These are phyloP conservation scores for Sordariomycetes sp. DNA, from an alignment of 2,329 filamentous ascomycete genomes.

Conservation along the genomic window DNA sequence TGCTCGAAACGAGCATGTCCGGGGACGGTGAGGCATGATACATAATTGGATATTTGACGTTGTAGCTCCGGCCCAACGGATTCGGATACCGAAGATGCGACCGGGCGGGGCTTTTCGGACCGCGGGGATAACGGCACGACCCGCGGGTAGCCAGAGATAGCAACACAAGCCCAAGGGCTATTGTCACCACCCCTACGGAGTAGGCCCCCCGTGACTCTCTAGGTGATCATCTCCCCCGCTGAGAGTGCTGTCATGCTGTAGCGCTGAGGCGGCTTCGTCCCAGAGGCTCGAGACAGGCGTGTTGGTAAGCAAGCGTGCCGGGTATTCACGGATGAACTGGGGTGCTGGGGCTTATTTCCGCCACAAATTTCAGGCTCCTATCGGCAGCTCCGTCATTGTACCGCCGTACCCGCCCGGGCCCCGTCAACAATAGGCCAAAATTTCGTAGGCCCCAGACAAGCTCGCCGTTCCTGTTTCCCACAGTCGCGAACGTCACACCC, in stretches of 20 bases:
- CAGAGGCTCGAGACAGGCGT: not conserved
- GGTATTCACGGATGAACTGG: not conserved
- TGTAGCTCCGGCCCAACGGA: not conserved
- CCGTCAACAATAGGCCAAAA: constrained; percentile 4
- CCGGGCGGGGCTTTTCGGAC: not conserved
- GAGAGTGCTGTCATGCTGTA: not conserved
- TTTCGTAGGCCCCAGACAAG: not conserved
- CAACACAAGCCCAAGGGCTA: not conserved
- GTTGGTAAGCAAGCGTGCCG: not conserved
- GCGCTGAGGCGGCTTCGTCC: not conserved
- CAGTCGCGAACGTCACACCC: constrained; percentile 1
- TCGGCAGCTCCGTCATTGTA: not conserved
- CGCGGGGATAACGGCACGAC: not conserved
- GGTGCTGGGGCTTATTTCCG: not conserved
- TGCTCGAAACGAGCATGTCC: constrained; percentile 15
- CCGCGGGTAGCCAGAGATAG: not conserved
- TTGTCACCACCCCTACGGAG: not conserved
- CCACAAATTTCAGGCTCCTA: not conserved
- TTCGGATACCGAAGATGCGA: not conserved
- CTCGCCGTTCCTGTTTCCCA: constrained; percentile 2
- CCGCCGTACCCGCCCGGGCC: not conserved
- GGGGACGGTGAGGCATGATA: not conserved
- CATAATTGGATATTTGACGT: not conserved
- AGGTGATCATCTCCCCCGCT: not conserved
- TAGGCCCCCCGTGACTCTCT: not conserved